Evolutionary conservation across 1,139 yeast genomes (phyloP), one percentile per base, ranked within the genome.

Genomic region (Hyphopichia buzzinii): DNA sequence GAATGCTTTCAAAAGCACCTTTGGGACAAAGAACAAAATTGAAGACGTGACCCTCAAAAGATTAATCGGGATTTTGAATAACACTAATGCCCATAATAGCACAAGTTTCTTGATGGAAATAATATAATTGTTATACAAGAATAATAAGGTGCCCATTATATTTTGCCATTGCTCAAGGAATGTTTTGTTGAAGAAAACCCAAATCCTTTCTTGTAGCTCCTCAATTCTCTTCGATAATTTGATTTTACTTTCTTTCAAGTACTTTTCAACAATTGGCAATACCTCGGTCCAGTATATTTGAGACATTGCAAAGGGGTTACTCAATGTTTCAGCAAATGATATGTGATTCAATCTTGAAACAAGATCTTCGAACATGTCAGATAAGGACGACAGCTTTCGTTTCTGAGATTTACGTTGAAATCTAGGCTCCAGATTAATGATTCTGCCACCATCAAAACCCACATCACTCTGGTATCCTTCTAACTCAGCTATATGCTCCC

Each of bases 1-100:
- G 29, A 50, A 46, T 6, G 47, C 33, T 28, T 47, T 47, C 26
- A 51, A 32, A 8, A 49, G 35, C 5, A 51, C 40, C 30, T 41
- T 50, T 2, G 63, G 62, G 16, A 57, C 26, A 28, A 51, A 49
- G 14, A 55, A 34, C 16, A 45, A 21, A 7, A 49, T 26, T 19
- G 47, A 49, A 10, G 55, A 25, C 35, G 47, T 47, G 15, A 48
- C 36, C 17, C 49, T 36, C 3, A 46, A 13, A 14, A 46, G 19
- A 34, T 47, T 46, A 25, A 47, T 35, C 1, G 62, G 64, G 8
- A 58, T 35, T 26, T 38, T 40, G 13, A 50, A 26, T 17, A 37
- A 33, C 3, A 55, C 30, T 25, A 49, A 36, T 4, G 48, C 21
- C 3, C 39, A 13, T 23, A 48, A 37, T 24, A 35, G 33, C 25